These are phyloP conservation scores for Ceraceosorus guamensis DNA, from an alignment of 1,284 basidiomycete genomes.

Conservation along the genomic window DNA sequence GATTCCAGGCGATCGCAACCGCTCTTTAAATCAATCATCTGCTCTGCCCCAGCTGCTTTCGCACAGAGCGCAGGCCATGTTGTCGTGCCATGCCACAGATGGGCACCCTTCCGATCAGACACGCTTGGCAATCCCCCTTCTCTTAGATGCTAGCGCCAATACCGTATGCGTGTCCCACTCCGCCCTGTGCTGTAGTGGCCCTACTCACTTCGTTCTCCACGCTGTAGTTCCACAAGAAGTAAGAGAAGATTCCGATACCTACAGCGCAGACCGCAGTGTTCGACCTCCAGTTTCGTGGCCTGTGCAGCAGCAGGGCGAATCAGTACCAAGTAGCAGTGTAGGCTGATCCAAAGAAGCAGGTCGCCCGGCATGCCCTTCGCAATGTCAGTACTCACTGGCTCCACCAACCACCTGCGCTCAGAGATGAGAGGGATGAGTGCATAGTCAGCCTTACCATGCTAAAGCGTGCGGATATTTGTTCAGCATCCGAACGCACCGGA, in stretches of 20 bases:
- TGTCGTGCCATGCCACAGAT: too few relatives aligned
- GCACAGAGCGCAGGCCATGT: too few relatives aligned
- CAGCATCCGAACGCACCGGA: constrained; percentile 23
- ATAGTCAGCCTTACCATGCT: neutral
- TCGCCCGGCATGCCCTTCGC: neutral
- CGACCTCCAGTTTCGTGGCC: constrained; percentile 54
- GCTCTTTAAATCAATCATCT: too few relatives aligned
- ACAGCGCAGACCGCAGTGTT: constrained; percentile 53
- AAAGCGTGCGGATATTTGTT: neutral
- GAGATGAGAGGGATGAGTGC: neutral
- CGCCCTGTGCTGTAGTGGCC: too few relatives aligned
- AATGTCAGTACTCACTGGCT: constrained; percentile 38
- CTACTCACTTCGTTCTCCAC: constrained; percentile 54
- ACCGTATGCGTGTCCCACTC: too few relatives aligned
- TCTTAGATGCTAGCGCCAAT: too few relatives aligned
- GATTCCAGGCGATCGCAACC: too few relatives aligned
- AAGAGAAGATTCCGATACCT: constrained; percentile 52
- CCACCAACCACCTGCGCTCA: constrained; percentile 55
- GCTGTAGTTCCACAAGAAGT: constrained; percentile 53
- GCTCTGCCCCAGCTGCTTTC: too few relatives aligned
- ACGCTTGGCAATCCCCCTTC: too few relatives aligned
- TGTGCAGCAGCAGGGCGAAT: constrained; percentile 2
- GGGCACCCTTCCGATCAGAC: too few relatives aligned
- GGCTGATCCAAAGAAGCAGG: neutral
- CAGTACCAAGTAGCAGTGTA: neutral